Evolutionary conservation across 495 filamentous ascomycete genomes (phyloP), one percentile per base, ranked within the genome.

Genomic region (Mycothermus thermophilus): DNA sequence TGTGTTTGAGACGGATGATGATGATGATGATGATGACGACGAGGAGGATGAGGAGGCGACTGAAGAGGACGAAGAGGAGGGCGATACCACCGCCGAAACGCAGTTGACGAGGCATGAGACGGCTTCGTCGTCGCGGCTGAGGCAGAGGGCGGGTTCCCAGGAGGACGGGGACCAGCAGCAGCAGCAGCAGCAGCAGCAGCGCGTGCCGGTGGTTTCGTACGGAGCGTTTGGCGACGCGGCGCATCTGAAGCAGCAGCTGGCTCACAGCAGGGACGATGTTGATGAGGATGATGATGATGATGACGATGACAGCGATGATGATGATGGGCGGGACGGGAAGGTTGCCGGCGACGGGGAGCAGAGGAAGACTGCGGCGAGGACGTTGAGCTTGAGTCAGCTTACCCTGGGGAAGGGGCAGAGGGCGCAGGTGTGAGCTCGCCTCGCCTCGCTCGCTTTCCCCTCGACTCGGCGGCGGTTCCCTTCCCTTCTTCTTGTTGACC

Each of bases 321-420:
- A 34, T 1, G 35, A 35, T 1, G 51, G 48, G 12, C 19, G 41
- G 25, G 35, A 26, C 3, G 32, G 31, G 8, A 43, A 48, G 11
- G 34, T 23, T 1, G 42, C 40, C n/a, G 37, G 35, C 1, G 50
- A 46, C n/a, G 54, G 59, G n/a, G 48, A 51, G 20, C 48, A 50
- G 40, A 51, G 60, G 27, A 62, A 47, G 38, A 62, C 59, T 39
- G 55, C 60, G 4, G 60, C 64, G 15, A 41, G 62, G 37, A 69
- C 67, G 15, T 39, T 71, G 43, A 65, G 61, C 22, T 35, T 72
- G 26, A 64, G 67, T 28, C 66, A 69, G 46, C 40, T 70, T 30
- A 71, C 67, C 13, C 38, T 64, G 35, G 47, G 47, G 24, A 61
- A 55, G 51, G 44, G 49, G 21, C n/a, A n/a, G n/a, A n/a, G n/a